Base-by-base conservation (phyloP, 2,329 filamentous ascomycete genomes). In the Ustulina deusta region DNA sequence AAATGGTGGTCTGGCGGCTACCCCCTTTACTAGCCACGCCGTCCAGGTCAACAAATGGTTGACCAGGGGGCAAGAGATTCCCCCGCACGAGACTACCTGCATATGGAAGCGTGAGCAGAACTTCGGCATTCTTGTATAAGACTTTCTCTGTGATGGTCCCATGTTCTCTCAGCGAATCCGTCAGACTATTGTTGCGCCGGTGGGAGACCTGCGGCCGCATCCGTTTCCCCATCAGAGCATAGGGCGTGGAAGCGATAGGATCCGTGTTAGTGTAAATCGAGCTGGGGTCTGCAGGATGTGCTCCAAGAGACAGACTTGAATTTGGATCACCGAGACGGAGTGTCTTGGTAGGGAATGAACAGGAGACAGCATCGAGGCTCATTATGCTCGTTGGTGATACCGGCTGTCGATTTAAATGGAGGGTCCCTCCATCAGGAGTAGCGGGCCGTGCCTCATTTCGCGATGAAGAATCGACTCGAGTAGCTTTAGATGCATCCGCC, bases 21-120 rank as follows among this genome's bases (percentile, higher is more conserved):
- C 80, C 81, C 15, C 81, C 80, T 17, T 78, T 78, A 3, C 84
- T 84, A 55, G 82, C 83, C 6, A 87, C 84, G 6, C 86, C 82
- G 60, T 89, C 81, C 40, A 90, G 82, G 49, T 94, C 89, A 46
- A 97, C 91, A 76, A 92, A 93, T 0, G 94, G 89, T 68, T 96
- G 92, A 0, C 88, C 89, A 1, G 95, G 96, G 17, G 94, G 93
- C 69, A 97, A 87, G 6, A 97, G 78, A 66, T 94, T 93, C 15
- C 96, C 96, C 58, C 95, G 89, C 22, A 98, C 94, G 42, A 99
- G 87, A 71, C 92, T 95, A 10, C 94, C 93, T 3, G 91, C 90
- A 74, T 93, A 91, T 13, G 91, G 89, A 25, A 90, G 83, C 10
- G 89, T 85, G 70, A 90, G 84, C 15, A 89, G 79, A 17, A 90